Base-by-base conservation (phyloP, 2,329 filamentous ascomycete species). In the Aciculosporium take region DNA sequence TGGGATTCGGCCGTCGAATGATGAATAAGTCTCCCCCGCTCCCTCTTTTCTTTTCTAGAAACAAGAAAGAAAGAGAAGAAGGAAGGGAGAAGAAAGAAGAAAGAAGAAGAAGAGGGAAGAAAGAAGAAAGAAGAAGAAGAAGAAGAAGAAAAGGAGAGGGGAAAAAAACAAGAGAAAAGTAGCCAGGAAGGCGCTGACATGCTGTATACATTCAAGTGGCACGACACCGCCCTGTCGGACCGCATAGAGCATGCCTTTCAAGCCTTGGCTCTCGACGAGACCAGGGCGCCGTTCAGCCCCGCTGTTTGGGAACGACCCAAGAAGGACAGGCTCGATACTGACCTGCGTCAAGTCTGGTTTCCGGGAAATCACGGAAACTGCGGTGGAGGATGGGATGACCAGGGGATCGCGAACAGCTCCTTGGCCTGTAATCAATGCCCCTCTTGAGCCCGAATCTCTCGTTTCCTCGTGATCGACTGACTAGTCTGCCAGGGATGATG, bases 351-450 rank as follows among this genome's bases (percentile, higher is more conserved):
- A 46, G 66, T 70, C 10, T 80, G 76, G 76, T 86, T 87, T 51
- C 76, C 81, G 0, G 81, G 81, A 6, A 74, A 72, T 38, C 82
- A 87, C 53, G 75, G 68, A 9, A 81, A 84, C 50, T 74, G 82
- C 36, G 81, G 81, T 4, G 81, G 81, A 25, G 80, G 81, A 2
- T 81, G 73, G 73, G 54, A 59, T 5, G 69, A 73, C 37, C 63
- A 71, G 45, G 66, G 66, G 34, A 58, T 65, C 17, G 55, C 63
- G 3, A 61, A 66, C 40, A 54, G 57, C 13, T 58, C 57, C 18
- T 53, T 66, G 36, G 55, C 59, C 15, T 66, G 63, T 64, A 49
- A 49, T 62, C 51, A n/a, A 12, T 32, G 13, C 5, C n/a, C 15
- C 18, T 8, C 20, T 20, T 8, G 15, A 35, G 20, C 1, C 21